Conservation (phyloP, 345 rosid species). For the Alliaria petiolata region DNA sequence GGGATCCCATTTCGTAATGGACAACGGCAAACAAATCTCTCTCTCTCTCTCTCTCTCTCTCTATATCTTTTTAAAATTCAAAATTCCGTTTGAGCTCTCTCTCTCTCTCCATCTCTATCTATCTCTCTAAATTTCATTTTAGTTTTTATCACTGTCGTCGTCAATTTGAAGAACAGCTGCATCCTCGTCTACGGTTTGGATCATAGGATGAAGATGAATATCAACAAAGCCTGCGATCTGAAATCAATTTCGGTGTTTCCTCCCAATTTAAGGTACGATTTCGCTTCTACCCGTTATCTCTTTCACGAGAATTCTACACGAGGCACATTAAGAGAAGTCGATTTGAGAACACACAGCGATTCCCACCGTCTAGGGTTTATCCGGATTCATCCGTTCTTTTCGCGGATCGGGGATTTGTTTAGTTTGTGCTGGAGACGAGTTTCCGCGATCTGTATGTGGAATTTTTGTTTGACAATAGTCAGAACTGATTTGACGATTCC, state of each 20-base stretch:
- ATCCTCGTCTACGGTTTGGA: neutral
- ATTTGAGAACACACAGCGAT: neutral
- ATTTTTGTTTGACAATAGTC: neutral
- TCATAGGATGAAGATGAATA: conserved; percentile 71
- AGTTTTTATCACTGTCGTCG: neutral
- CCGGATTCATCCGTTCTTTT: neutral
- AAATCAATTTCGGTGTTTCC: conserved; percentile 86
- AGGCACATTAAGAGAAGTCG: neutral
- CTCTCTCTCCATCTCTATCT: neutral
- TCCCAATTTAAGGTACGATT: conserved; percentile 67
- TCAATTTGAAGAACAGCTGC: conserved; percentile 7
- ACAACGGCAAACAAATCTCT: neutral
- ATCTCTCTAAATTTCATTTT: neutral
- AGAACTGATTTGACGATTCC: neutral
- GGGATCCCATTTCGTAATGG: neutral
- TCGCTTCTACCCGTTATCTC: neutral
- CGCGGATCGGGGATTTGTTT: neutral
- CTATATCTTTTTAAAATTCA: neutral
- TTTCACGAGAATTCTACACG: too few relatives aligned
- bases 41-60: neutral
- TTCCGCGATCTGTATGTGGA: neutral
- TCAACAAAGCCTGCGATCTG: conserved; percentile 86
- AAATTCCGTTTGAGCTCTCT: neutral
- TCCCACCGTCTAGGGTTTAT: neutral
- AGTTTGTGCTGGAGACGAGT: neutral